phyloP scores from a whole-genome alignment of 208 protist species.

The Trichomonas tenax region DNA sequence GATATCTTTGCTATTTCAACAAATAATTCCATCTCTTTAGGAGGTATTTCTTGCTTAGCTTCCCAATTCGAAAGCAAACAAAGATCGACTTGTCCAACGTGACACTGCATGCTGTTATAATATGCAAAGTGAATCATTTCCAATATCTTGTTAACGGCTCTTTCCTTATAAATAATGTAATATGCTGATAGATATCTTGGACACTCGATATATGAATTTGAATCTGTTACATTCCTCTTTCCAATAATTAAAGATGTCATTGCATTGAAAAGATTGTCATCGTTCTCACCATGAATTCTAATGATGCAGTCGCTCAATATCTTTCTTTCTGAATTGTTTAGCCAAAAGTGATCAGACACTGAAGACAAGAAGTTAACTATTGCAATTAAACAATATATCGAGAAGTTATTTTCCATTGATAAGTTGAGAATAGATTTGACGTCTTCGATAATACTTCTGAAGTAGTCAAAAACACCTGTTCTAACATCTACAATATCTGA shows the following conservation, averaged over 20 bases:
- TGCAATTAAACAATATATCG: background rate
- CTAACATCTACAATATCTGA: background rate
- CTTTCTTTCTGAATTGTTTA: background rate
- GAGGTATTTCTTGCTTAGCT: background rate
- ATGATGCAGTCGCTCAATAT: background rate
- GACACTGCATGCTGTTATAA: background rate
- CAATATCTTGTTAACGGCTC: background rate
- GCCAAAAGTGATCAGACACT: background rate
- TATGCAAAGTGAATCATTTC: background rate
- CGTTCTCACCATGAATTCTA: background rate
- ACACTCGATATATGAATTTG: background rate
- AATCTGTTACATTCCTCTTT: background rate
- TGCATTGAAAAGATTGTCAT: background rate
- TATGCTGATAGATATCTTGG: background rate
- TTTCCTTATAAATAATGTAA: background rate
- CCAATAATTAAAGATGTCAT: background rate
- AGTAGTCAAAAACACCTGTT: background rate
- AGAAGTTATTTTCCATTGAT: background rate
- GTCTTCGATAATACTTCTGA: background rate
- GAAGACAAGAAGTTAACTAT: background rate
- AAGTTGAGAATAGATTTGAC: background rate
- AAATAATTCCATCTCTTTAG: background rate
- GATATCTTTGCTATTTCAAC: background rate
- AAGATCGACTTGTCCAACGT: background rate
- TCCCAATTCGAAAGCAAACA: background rate